A percentile compares a stretch with the other conserved stretches of the same genome.
These are phyloP conservation scores for Avena sativa DNA, from an alignment of 176 grass and related monocot genomes.

Conservation along the genomic window DNA sequence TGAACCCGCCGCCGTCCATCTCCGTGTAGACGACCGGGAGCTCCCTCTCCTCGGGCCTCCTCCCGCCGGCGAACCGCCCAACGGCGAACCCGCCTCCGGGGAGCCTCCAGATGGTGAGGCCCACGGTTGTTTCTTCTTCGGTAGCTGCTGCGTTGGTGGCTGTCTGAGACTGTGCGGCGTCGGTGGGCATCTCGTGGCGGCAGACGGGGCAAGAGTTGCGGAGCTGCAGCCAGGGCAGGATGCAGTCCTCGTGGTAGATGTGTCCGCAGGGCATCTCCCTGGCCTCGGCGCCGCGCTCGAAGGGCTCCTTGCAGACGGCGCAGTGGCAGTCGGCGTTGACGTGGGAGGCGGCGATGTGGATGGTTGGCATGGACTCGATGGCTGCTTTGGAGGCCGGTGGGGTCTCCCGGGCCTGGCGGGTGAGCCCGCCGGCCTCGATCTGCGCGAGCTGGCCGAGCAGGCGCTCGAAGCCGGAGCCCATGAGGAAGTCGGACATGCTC, in stretches of 20 bases:
- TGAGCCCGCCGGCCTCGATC: conserved; percentile 74
- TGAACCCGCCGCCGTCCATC: conserved; percentile 91
- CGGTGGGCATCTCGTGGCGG: conserved; percentile 89
- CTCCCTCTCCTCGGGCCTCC: conserved; percentile 83
- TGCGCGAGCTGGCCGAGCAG: conserved; percentile 84
- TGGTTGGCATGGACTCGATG: conserved; percentile 83
- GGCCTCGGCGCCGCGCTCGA: conserved; percentile 68
- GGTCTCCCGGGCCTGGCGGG: conserved; percentile 46
- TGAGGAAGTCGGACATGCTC: conserved; percentile 93
- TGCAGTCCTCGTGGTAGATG: conserved; percentile 96
- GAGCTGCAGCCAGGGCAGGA: conserved; percentile 88
- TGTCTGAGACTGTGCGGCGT: conserved; percentile 9
- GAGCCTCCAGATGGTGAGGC: conserved; percentile 94
- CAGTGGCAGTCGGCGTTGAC: conserved; percentile 67
- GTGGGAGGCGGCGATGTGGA: conserved; percentile 55
- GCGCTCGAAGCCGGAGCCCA: conserved; percentile 94
- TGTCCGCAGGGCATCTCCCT: conserved; percentile 93
- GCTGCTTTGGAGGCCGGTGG: conserved; percentile 90
- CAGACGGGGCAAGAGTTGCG: conserved; percentile 91
- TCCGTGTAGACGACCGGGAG: conserved; percentile 92
- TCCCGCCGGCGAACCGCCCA: conserved; percentile 68
- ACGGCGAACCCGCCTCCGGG: conserved; percentile 91
- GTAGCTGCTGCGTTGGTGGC: neutral
- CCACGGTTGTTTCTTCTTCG: conserved; percentile 70
- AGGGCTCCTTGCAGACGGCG: conserved; percentile 94